Base-by-base conservation (phyloP, 257 asterid genomes). In the Petrea volubilis region DNA sequence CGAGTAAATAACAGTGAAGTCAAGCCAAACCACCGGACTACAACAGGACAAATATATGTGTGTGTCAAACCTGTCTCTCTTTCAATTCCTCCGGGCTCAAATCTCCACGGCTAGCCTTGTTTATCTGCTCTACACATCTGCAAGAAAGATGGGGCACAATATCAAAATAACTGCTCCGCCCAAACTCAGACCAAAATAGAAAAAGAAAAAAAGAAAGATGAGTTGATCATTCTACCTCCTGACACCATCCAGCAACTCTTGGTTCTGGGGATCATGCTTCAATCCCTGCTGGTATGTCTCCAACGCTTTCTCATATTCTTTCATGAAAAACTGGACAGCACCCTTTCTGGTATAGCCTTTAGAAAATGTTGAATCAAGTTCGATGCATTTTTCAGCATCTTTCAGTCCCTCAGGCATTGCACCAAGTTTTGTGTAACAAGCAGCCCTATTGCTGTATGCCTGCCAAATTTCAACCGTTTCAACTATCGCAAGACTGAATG, bases 381-480 rank as follows among this genome's bases (percentile, higher is more conserved):
- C 98, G 51, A 93, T 87, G 74, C 98, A 93, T 49, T 93, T 93
- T 31, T 93, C 98, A 3, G 98, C 96, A 74, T 93, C 98, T 78
- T 88, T 93, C 1, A 93, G 87, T 14, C 88, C 98, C 84, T 93
- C 98, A 0, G 98, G 98, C 85, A 93, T 63, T 13, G 98, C 98
- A 56, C 85, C 94, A 47, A 93, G 95, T 75, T 93, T 93, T 13
- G 97, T 88, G 79, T 93, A 93, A 74, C 92, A 85, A 27, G 98
- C 97, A 44, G 98, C 97, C 44, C 98, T 89, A 24, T 93, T 93
- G 76, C 98, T 93, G 70, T 88, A 93, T 49, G 96, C 88, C 98
- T 93, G 80, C 68, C 76, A 66, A 53, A 25, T 40, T 33, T 78
- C 24, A 47, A 56, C 60, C 34, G 18, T 21, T 62, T n/a, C n/a